Evolutionary conservation across 179 eudicot genomes (phyloP).

Genomic region (Actinidia polygama): DNA sequence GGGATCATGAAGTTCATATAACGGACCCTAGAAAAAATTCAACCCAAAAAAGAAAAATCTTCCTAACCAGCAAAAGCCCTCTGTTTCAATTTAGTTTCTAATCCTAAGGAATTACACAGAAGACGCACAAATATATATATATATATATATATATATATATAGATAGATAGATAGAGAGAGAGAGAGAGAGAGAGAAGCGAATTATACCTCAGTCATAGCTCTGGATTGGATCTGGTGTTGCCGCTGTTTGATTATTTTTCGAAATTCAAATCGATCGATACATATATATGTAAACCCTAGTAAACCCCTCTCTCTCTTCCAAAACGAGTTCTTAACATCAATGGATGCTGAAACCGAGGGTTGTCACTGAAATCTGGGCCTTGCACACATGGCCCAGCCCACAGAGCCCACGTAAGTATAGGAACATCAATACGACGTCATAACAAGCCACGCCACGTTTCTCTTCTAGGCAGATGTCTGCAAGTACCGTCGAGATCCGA

Average conservation of each 20-base stretch:
- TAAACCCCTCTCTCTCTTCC: neutral
- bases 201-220: conserved; percentile 30
- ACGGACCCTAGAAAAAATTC: neutral
- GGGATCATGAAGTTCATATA: neutral
- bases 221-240: conserved; percentile 15
- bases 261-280: neutral
- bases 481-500: no score
- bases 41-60: neutral
- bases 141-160: no score
- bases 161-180: no score
- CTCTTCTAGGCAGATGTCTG: neutral
- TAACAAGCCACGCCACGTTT: neutral
- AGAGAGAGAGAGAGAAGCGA: neutral
- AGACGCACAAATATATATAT: neutral
- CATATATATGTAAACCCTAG: conserved; percentile 2
- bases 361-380: neutral
- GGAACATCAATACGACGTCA: neutral
- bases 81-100: neutral
- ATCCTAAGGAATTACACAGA: neutral
- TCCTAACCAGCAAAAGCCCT: neutral
- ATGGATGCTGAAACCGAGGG: neutral
- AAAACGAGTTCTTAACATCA: neutral
- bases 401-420: neutral
- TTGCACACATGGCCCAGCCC: neutral
- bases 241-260: neutral